phyloP scores from a whole-genome alignment of 768 basidiomycete species.

The Mycena indigotica region DNA sequence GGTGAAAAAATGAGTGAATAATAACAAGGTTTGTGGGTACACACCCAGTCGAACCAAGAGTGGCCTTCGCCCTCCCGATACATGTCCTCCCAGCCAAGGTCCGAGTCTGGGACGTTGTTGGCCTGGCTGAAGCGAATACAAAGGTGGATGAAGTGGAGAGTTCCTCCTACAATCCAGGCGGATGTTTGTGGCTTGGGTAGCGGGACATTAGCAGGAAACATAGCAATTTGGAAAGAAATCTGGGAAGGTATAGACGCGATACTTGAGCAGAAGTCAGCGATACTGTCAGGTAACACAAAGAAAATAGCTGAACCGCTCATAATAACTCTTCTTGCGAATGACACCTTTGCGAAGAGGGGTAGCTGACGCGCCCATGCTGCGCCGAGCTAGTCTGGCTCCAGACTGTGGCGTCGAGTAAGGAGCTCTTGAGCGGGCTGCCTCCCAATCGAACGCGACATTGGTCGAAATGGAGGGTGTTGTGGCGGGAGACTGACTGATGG shows the following conservation, averaged over 20 bases:
- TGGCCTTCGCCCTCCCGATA: slow-evolving; percentile 64
- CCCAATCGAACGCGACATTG: slow-evolving; percentile 84
- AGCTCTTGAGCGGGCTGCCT: slow-evolving; percentile 75
- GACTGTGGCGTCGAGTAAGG: slow-evolving; percentile 67
- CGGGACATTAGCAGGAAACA: slow-evolving; percentile 82
- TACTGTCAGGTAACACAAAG: neutral
- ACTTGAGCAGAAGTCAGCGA: slow-evolving; percentile 39
- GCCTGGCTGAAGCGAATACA: slow-evolving; percentile 62
- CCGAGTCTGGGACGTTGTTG: slow-evolving; percentile 60
- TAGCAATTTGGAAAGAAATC: slow-evolving; percentile 76
- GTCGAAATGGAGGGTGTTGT: slow-evolving; percentile 75
- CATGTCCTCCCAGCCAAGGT: slow-evolving; percentile 79
- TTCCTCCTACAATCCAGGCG: slow-evolving; percentile 65
- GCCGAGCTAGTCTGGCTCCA: slow-evolving; percentile 44
- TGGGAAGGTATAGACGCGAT: slow-evolving; percentile 66
- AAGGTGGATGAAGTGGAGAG: slow-evolving; percentile 70
- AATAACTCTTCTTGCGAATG: slow-evolving; percentile 62
- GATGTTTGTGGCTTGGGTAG: slow-evolving; percentile 67
- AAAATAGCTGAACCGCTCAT: slow-evolving; percentile 57
- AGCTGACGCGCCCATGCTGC: slow-evolving; percentile 40
- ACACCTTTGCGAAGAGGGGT: slow-evolving; percentile 53
- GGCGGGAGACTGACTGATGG: slow-evolving; percentile 60
- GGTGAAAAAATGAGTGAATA: neutral
- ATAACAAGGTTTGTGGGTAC: slow-evolving; percentile 26
- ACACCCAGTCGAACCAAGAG: slow-evolving; percentile 83